phyloP scores from a whole-genome alignment of 2,329 filamentous ascomycete genomes.

The Chaetomiaceae sp. region DNA sequence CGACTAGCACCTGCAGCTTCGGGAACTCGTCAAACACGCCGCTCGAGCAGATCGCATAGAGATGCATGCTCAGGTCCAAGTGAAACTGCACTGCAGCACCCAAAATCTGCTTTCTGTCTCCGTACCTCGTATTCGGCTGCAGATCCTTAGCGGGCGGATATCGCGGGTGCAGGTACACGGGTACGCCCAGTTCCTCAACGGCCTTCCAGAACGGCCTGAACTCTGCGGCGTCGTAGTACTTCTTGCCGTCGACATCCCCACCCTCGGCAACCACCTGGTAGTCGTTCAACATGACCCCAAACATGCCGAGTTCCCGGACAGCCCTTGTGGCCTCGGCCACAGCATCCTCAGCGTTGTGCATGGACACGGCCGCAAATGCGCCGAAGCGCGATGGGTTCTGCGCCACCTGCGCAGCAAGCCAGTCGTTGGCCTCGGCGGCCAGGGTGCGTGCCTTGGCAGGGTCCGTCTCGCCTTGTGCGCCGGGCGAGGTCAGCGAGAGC shows the following conservation, averaged over 20 bases:
- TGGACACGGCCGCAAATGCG: constrained; percentile 29
- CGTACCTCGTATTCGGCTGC: constrained; percentile 23
- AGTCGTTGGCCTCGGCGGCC: constrained; percentile 29
- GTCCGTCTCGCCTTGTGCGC: constrained; percentile 28
- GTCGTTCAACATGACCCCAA: constrained; percentile 31
- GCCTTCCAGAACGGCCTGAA: constrained; percentile 30
- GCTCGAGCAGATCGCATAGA: constrained; percentile 39
- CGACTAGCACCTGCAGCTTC: constrained; percentile 35
- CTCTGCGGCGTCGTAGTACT: constrained; percentile 29
- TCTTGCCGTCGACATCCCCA: constrained; percentile 20
- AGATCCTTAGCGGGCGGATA: constrained; percentile 29
- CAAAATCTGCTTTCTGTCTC: constrained; percentile 28
- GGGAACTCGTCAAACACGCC: constrained; percentile 39
- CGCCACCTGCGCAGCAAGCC: constrained; percentile 27
- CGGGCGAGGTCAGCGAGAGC: constrained; percentile 30
- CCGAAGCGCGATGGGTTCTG: constrained; percentile 29
- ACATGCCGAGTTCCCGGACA: constrained; percentile 29
- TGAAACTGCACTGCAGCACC: constrained; percentile 35
- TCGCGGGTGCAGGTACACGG: constrained; percentile 32
- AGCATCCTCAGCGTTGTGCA: constrained; percentile 29
- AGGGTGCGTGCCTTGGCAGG: constrained; percentile 23
- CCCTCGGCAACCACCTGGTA: constrained; percentile 24
- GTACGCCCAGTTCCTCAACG: constrained; percentile 29
- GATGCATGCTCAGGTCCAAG: constrained; percentile 38
- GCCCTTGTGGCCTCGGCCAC: constrained; percentile 28